Percentiles rank a stretch among this genome's conserved stretches.
Evolutionary conservation across 2,329 filamentous ascomycete genomes (phyloP).

Genomic region (Colletotrichum camelliae): DNA sequence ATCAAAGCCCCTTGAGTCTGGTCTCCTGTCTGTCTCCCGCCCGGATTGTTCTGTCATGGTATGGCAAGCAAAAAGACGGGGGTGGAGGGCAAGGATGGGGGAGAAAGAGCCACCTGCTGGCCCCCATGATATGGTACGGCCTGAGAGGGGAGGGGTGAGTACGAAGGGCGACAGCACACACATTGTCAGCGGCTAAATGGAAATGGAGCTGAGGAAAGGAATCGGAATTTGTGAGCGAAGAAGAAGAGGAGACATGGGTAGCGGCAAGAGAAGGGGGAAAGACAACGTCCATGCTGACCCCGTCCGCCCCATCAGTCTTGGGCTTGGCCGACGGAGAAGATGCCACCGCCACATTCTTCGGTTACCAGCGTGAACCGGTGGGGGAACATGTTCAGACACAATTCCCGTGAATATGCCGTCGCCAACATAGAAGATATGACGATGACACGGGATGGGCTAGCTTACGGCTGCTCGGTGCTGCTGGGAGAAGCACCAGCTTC

Average conservation of each 20-base stretch:
- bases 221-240: background rate
- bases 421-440: background rate
- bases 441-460: background rate
- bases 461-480: background rate
- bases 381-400: background rate
- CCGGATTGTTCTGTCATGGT: background rate
- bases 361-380: constrained; percentile 15
- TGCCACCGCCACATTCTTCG: background rate
- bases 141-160: background rate
- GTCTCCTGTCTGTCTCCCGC: background rate
- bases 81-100: background rate
- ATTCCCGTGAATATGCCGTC: background rate
- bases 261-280: background rate
- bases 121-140: background rate
- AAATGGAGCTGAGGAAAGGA: background rate
- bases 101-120: background rate
- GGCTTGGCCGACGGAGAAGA: background rate
- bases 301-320: background rate
- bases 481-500: background rate
- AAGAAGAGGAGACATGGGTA: background rate
- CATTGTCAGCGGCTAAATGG: background rate
- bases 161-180: background rate
- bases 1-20: background rate
- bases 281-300: background rate
- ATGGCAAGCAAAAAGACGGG: background rate